Base-by-base conservation (phyloP, 768 basidiomycete genomes). In the Auricularia sp. region DNA sequence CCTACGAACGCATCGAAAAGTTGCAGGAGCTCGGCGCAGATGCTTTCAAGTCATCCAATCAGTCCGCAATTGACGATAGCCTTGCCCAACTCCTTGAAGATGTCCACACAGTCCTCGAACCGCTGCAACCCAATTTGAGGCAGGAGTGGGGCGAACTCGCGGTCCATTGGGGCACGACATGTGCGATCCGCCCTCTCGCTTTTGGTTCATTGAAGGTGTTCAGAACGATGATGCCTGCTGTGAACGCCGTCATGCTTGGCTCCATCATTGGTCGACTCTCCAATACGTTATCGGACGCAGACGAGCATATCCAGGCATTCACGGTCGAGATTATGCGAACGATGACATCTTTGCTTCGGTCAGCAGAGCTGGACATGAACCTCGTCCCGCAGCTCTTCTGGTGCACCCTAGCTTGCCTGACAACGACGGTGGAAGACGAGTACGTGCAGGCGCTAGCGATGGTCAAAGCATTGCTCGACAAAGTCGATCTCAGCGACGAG, bases 171-270 rank as follows among this genome's bases (percentile, higher is more conserved):
- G 89, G 92, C 3, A 94, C 92, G 13, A 81, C 87, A 1, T 96
- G 93, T 70, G 89, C 91, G 16, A 92, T 93, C 67, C 85, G 92
- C 59, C 85, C 86, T 45, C 85, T 87, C 21, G 93, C 95, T 2
- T 92, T 90, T 76, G 83, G 94, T 37, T 95, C 94, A 10, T 78
- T 97, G 66, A 94, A 97, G 73, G 79, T 94, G n/a, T 94, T 92
- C 75, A 87, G 92, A 44, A 84, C 89, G 1, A 78, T 97, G 24
- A 83, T 85, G 71, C 89, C 92, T 0, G 79, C 82, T 34, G 81
- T 92, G 47, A 86, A 84, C 63, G 83, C 86, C 65, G 76, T 80
- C 7, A 88, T 91, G 73, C 80, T 97, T 18, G 89, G 90, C 1
- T 82, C 88, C 61, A 79, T 95, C 29, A 81, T 98, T 3, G 90